Percentiles rank a stretch among this genome's conserved stretches.
These are phyloP conservation scores for Debaryomyces psychrophilus DNA, from an alignment of 1,139 yeast species.

Conservation along the genomic window DNA sequence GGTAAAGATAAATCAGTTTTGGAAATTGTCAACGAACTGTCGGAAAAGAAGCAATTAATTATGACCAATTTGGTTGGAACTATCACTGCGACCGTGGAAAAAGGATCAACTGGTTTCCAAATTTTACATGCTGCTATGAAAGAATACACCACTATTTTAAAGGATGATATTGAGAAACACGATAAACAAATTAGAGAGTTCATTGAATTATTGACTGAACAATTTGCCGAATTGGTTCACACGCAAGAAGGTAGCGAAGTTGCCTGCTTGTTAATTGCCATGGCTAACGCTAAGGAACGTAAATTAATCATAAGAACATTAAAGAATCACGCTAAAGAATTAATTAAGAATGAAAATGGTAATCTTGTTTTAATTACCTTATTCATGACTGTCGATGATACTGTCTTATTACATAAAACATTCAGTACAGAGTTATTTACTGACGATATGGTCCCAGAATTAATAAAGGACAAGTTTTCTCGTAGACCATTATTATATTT, in stretches of 20 bases:
- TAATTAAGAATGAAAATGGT: conserved; percentile 86
- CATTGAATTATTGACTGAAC: conserved; percentile 82
- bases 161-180: conserved; percentile 42
- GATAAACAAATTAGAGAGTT: conserved; percentile 77
- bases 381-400: conserved; percentile 90
- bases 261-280: conserved; percentile 76
- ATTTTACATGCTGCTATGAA: conserved; percentile 95
- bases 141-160: conserved; percentile 77
- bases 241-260: conserved; percentile 94
- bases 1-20: conserved; percentile 65
- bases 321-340: conserved; percentile 70
- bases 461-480: conserved; percentile 73
- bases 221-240: conserved; percentile 92
- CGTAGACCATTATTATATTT: conserved; percentile 88
- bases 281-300: conserved; percentile 92
- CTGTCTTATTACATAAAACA: conserved; percentile 77
- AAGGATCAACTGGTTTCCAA: conserved; percentile 96
- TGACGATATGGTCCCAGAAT: conserved; percentile 55
- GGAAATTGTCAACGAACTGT: conserved; percentile 67
- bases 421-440: conserved; percentile 63
- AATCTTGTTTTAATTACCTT: conserved; percentile 77
- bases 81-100: conserved; percentile 87
- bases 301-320: conserved; percentile 72
- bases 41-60: conserved; percentile 82
- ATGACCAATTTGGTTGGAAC: conserved; percentile 79